phyloP scores from a whole-genome alignment of 306 rosid species.

The Vachellia pachyceras region DNA sequence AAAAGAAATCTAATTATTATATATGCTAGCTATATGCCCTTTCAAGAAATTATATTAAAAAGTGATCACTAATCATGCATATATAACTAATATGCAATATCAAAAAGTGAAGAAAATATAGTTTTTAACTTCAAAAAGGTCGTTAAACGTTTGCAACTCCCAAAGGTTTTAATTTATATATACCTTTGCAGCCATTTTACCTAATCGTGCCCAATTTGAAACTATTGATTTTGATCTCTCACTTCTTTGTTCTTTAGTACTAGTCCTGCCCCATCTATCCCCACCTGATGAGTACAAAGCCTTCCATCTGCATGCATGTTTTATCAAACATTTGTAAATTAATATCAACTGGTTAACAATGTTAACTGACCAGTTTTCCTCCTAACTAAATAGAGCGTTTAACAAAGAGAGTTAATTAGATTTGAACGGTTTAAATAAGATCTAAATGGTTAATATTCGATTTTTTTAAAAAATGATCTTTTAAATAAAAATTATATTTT shows the following conservation, averaged over 20 bases:
- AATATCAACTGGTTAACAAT: no score
- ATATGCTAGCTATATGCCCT: not conserved
- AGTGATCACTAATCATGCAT: no score
- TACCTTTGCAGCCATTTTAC: conserved; percentile 89
- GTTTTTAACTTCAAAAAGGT: not conserved
- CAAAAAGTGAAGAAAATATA: no score
- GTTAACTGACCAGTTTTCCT: no score
- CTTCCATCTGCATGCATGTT: conserved; percentile 70
- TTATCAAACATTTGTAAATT: not conserved
- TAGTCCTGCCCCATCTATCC: conserved; percentile 53
- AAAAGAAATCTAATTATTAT: no score
- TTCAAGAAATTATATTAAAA: not conserved
- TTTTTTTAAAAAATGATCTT: no score
- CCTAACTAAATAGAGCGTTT: no score
- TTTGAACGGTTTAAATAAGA: no score
- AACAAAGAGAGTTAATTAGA: no score
- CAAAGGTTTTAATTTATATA: not conserved
- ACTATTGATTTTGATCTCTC: conserved; percentile 69
- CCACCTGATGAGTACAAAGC: conserved; percentile 72
- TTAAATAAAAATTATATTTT: no score
- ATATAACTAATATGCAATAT: no score
- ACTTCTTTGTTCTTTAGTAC: conserved; percentile 48
- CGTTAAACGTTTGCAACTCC: not conserved
- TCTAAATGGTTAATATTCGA: no score
- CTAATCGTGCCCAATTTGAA: conserved; percentile 83